Conservation (phyloP, 441 rosid species). For the Lepidium campestre region DNA sequence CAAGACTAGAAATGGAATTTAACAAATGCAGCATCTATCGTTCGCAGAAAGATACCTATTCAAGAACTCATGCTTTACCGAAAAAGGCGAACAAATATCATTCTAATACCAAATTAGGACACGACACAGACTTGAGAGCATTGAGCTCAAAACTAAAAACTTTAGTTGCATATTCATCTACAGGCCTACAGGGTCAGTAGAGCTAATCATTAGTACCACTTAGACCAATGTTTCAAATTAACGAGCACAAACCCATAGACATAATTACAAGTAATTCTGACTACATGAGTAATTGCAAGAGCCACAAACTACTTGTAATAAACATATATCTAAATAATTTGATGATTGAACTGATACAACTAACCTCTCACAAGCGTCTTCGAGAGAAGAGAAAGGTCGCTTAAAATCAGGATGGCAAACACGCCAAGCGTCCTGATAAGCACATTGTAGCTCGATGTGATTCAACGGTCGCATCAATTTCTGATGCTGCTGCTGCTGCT, state of each 20-base stretch:
- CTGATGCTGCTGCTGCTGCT: slow-evolving; percentile 52
- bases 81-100: background rate
- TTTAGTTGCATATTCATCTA: background rate
- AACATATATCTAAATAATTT: background rate
- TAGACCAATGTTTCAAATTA: background rate
- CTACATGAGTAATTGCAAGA: background rate
- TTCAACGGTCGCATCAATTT: slow-evolving; percentile 67
- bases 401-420: slow-evolving; percentile 92
- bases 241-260: background rate
- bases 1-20: background rate
- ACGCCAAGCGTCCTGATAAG: slow-evolving; percentile 96
- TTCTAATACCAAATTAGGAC: background rate
- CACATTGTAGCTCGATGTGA: slow-evolving; percentile 84
- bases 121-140: background rate
- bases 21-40: background rate
- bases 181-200: background rate
- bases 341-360: background rate
- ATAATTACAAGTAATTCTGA: background rate
- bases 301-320: too few relatives aligned
- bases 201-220: background rate
- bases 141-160: background rate
- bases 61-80: background rate
- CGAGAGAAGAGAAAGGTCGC: slow-evolving; percentile 82
- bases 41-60: background rate
- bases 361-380: slow-evolving; percentile 96